These are phyloP conservation scores for Arabidopsis arenosa DNA, from an alignment of 345 rosid genomes.

Conservation along the genomic window DNA sequence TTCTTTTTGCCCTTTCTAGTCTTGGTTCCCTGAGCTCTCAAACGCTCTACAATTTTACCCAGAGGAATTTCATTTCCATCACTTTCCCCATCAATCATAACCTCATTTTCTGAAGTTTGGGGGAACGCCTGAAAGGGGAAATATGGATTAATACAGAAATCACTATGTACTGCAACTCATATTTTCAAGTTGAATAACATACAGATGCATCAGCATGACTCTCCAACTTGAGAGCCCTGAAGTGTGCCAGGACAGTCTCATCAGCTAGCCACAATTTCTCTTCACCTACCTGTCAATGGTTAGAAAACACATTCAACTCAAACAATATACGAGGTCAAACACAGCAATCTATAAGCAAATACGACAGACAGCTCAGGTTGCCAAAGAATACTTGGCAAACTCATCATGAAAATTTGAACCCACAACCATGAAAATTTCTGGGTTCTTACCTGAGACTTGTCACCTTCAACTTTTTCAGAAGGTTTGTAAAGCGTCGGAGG, in stretches of 20 bases:
- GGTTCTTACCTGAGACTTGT: slow-evolving; percentile 60
- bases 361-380: slow-evolving; percentile 16
- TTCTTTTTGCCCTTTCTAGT: slow-evolving; percentile 58
- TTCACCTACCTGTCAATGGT: slow-evolving; percentile 57
- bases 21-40: slow-evolving; percentile 76
- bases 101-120: slow-evolving; percentile 52
- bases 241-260: slow-evolving; percentile 70
- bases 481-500: slow-evolving; percentile 71
- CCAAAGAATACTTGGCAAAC: slow-evolving; percentile 10
- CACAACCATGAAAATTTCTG: slow-evolving; percentile 10
- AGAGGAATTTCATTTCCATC: slow-evolving; percentile 86
- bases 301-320: slow-evolving; percentile 24
- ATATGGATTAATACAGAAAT: slow-evolving; percentile 33
- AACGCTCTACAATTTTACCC: slow-evolving; percentile 69
- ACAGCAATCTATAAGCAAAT: slow-evolving; percentile 13
- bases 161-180: slow-evolving; percentile 17
- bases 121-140: slow-evolving; percentile 56
- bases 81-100: slow-evolving; percentile 59
- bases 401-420: slow-evolving; percentile 13
- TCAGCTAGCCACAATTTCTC: slow-evolving; percentile 84
- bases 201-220: slow-evolving; percentile 57
- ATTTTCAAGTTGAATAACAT: slow-evolving; percentile 41
- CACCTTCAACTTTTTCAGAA: slow-evolving; percentile 63
- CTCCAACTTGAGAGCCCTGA: slow-evolving; percentile 71
- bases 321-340: slow-evolving; percentile 17